A percentile compares a stretch with the other conserved stretches of the same genome.
These are phyloP conservation scores for Colletotrichum tabaci DNA, from an alignment of 2,329 filamentous ascomycete genomes.

Conservation along the genomic window DNA sequence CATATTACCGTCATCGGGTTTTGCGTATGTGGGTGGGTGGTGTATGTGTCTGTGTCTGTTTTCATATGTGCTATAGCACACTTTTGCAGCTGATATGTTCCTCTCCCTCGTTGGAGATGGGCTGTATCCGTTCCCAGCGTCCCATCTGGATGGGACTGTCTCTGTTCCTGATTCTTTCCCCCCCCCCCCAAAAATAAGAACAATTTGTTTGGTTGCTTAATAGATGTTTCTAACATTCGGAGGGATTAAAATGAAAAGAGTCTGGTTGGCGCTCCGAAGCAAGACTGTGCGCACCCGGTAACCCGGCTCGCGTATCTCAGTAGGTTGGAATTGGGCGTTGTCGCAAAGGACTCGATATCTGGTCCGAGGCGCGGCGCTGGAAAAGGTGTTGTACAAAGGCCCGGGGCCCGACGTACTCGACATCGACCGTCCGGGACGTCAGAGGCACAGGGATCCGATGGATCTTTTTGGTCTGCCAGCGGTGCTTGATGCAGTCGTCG, in stretches of 20 bases:
- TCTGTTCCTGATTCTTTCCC: background rate
- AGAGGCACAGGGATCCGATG: slow-evolving; percentile 56
- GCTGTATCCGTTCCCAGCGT: background rate
- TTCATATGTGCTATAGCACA: slow-evolving; percentile 3
- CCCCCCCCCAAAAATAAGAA: background rate
- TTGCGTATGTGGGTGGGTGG: background rate
- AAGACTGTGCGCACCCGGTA: background rate
- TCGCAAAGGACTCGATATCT: slow-evolving; percentile 55
- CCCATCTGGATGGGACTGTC: background rate
- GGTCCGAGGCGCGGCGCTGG: slow-evolving; percentile 58
- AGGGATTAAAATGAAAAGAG: background rate
- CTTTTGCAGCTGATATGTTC: background rate
- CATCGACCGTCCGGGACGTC: slow-evolving; percentile 50
- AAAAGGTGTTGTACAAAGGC: slow-evolving; percentile 58
- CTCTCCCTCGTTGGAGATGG: slow-evolving; percentile 10
- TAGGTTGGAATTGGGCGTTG: slow-evolving; percentile 55
- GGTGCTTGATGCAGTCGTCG: slow-evolving; percentile 90
- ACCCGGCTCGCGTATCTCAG: slow-evolving; percentile 43
- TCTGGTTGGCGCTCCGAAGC: background rate
- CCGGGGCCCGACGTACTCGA: slow-evolving; percentile 49
- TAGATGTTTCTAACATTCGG: background rate
- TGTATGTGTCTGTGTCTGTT: background rate
- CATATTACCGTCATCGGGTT: background rate
- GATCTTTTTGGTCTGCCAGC: slow-evolving; percentile 72
- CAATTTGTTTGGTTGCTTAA: too few species aligned